Percentiles rank a stretch among this genome's conserved stretches.
Evolutionary conservation across 2,329 filamentous ascomycete genomes (phyloP).

Genomic region (Dactylonectria estremocensis): DNA sequence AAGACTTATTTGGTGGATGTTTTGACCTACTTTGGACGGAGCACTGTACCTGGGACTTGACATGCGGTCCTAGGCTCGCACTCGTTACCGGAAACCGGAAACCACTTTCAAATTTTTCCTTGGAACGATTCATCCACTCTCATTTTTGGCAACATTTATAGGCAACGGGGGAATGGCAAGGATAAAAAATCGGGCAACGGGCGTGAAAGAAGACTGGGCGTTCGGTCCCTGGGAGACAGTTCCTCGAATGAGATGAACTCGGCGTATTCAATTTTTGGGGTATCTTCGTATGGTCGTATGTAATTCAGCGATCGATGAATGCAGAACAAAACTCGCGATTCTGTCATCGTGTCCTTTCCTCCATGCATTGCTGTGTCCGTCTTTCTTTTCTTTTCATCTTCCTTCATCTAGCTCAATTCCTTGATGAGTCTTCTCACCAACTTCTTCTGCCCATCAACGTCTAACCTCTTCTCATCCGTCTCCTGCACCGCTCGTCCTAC

Average conservation of each 20-base stretch:
- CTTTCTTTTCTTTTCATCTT: neutral
- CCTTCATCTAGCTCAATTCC: constrained; percentile 62
- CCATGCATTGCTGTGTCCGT: constrained; percentile 6
- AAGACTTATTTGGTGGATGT: constrained; percentile 10
- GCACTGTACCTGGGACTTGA: constrained; percentile 1
- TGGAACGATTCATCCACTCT: constrained; percentile 41
- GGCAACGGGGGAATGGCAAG: constrained; percentile 38
- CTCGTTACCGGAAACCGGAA: constrained; percentile 5
- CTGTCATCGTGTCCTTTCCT: constrained; percentile 27
- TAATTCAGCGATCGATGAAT: constrained; percentile 40
- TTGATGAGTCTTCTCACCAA: constrained; percentile 77
- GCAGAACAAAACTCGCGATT: constrained; percentile 38
- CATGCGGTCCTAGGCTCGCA: neutral
- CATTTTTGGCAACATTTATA: constrained; percentile 36
- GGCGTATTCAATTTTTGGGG: constrained; percentile 43
- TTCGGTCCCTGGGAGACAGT: constrained; percentile 38
- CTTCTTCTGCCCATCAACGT: constrained; percentile 78
- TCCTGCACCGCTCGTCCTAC: constrained; percentile 85
- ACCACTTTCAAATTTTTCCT: constrained; percentile 27
- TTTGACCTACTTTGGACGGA: constrained; percentile 1
- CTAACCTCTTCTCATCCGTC: constrained; percentile 79
- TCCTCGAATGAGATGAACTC: constrained; percentile 38
- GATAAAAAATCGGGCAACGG: constrained; percentile 34
- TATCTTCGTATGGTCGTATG: constrained; percentile 45
- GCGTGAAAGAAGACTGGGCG: constrained; percentile 37